Base-by-base conservation (phyloP, 139 green algal genomes). In the Picochlorum sp. region DNA sequence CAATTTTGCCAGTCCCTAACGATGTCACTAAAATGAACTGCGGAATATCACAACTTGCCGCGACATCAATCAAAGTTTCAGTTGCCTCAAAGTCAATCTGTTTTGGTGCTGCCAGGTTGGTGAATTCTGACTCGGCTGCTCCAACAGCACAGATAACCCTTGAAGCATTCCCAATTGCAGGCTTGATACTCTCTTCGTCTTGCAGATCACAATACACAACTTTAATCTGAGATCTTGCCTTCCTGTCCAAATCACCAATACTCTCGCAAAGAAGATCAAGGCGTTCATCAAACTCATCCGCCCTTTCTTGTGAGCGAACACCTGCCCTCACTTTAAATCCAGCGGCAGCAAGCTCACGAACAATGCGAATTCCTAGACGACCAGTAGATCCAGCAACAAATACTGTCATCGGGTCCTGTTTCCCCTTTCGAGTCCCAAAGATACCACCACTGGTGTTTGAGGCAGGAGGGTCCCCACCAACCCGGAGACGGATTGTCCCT, bases 301-400 rank as follows among this genome's bases (percentile, higher is more conserved):
- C 88, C 18, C 72, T 71, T 23, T 89, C 75, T 10, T 75, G 41
- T 41, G 83, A 76, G 21, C 83, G 69, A 6, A 82, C 83, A n/a
- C 84, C 88, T 1, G 88, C 89, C 14, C 86, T 78, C 1, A 96
- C 87, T 15, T 65, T 80, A 71, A 81, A 84, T 51, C 86, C 86
- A 4, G 68, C 38, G 0, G 26, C 30, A 45, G 81, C 62, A 21
- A 85, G 72, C 71, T 81, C 57, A 23, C 77, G 76, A 38, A 94
- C 85, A 3, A 93, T 75, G 41, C 87, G 83, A 1, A 78, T 72
- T 21, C 90, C 90, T 23, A 86, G 63, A 15, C 85, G 70, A 18
- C 90, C 90, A 6, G 87, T 95, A 4, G 85, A 73, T 1, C 90
- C 90, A 13, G 89, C 90, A 8, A 96, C 85, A 68, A 95, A 95